A percentile compares a stretch with the other conserved stretches of the same genome.
phyloP scores from a whole-genome alignment of 108 stramenopile genomes.

The Discostella stelligeroides region DNA sequence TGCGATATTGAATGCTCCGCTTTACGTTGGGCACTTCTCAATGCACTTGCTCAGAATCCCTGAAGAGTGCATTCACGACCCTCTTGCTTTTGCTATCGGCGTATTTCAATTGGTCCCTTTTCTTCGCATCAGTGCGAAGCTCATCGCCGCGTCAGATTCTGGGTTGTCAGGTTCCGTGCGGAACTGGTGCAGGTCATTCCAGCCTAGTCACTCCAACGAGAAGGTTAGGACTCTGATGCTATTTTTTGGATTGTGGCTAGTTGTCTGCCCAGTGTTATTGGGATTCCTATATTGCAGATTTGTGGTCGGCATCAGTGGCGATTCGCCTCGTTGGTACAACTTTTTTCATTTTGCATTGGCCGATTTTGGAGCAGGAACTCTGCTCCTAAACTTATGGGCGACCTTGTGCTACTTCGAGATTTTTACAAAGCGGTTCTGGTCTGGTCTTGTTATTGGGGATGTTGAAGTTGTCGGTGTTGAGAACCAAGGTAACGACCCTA shows the following conservation, averaged over 20 bases:
- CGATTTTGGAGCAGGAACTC: conserved; percentile 60
- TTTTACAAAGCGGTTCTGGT: conserved; percentile 73
- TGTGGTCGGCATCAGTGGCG: conserved; percentile 31
- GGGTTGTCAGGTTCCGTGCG: conserved; percentile 8
- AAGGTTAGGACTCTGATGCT: conserved; percentile 48
- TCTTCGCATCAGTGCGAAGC: conserved; percentile 21
- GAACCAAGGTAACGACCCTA: conserved; percentile 22
- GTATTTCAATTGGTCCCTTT: conserved; percentile 56
- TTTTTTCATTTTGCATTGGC: conserved; percentile 15
- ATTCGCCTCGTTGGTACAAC: conserved; percentile 15
- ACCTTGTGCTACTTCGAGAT: conserved; percentile 54
- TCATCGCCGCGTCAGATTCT: conserved; percentile 20
- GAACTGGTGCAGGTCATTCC: conserved; percentile 52
- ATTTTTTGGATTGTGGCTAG: conserved; percentile 55
- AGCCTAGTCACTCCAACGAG: conserved; percentile 45
- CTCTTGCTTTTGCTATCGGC: conserved; percentile 75
- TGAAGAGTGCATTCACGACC: conserved; percentile 71
- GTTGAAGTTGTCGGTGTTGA: conserved; percentile 43
- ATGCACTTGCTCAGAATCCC: conserved; percentile 62
- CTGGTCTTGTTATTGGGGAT: conserved; percentile 51
- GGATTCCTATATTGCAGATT: conserved; percentile 64
- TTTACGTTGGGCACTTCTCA: conserved; percentile 59
- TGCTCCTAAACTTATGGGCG: conserved; percentile 72
- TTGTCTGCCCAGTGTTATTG: conserved; percentile 60
- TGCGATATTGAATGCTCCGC: conserved; percentile 49